Evolutionary conservation across 441 rosid genomes (phyloP), one percentile per base, ranked within the genome.

Genomic region (Oxalis stricta): DNA sequence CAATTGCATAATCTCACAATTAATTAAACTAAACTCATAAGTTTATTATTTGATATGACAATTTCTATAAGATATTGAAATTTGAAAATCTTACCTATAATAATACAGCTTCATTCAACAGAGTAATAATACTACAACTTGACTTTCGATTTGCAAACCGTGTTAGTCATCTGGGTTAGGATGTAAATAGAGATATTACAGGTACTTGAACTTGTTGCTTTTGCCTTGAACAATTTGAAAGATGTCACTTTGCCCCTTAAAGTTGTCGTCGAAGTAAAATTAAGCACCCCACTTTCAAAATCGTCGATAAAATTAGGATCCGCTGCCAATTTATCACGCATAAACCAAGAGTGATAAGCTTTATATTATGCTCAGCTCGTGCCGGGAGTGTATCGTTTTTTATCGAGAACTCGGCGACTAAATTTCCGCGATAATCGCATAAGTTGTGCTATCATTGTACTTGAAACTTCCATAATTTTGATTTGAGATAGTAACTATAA

Each of bases 391-490:
- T 38, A 38, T 52, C 76, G 0, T 32, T 52, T 3, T 24, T 22
- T 0, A 73, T 34, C 1, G 56, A 53, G 9, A 56, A 71, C n/a
- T 66, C 61, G 0, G 52, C 78, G 0, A 59, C 59, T 7, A 39
- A 15, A 0, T 49, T 29, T 1, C 48, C 72, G 0, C 26, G 50
- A 34, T 71, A 69, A 23, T 8, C 3, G 73, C 9, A 33, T 52
- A 41, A 5, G 70, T 53, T 5, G 52, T 58, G 18, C 55, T 36
- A n/a, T 59, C 18, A 4, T 56, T 9, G 48, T 61, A 64, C 20
- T 31, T 35, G 50, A 69, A 73, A 31, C 67, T 46, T 5, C 74
- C 78, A 28, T 66, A 66, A 24, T 71, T 77, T 10, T 22, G 62
- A 38, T 73, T 73, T 5, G 69, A 46, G 14, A 71, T 11, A 0